Conservation (phyloP, 1,284 basidiomycete species). For the Leccinum subspadiceum region DNA sequence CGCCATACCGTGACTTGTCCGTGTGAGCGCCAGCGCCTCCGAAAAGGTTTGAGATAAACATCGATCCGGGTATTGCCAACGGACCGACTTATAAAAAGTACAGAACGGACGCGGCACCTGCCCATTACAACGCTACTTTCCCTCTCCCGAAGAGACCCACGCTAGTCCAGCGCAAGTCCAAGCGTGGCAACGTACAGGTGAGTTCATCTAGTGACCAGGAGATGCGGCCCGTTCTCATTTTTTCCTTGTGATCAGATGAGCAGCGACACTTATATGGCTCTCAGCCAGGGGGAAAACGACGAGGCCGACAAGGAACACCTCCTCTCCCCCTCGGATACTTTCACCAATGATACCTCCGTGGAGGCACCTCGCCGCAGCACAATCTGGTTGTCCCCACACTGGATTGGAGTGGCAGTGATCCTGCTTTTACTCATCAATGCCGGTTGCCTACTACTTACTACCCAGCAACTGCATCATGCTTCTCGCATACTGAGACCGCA, state of each 20-base stretch:
- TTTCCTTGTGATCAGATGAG: slow-evolving; percentile 18
- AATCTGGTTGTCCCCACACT: slow-evolving; percentile 3
- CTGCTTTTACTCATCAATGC: slow-evolving; percentile 24
- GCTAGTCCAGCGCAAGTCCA: background rate
- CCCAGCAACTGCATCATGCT: slow-evolving; percentile 15
- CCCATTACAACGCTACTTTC: background rate
- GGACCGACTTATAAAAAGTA: slow-evolving; percentile 11
- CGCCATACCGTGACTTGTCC: background rate
- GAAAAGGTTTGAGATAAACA: background rate
- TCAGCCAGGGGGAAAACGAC: slow-evolving; percentile 14
- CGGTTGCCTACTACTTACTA: slow-evolving; percentile 20
- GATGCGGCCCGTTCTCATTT: slow-evolving; percentile 6
- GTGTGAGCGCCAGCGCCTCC: background rate
- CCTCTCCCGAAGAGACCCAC: background rate
- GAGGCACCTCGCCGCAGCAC: slow-evolving; percentile 2
- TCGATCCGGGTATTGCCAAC: background rate
- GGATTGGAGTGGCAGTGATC: slow-evolving; percentile 20
- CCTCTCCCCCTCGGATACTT: slow-evolving; percentile 1
- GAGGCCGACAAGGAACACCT: slow-evolving; percentile 19
- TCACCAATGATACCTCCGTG: background rate
- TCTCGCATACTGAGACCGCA: slow-evolving; percentile 20
- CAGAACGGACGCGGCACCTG: background rate
- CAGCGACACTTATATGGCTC: slow-evolving; percentile 9
- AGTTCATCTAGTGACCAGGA: background rate
- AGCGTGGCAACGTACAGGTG: slow-evolving; percentile 1